Evolutionary conservation across 2,329 filamentous ascomycete genomes (phyloP), one percentile per base, ranked within the genome.

Genomic region (Aspergillus caelatus): DNA sequence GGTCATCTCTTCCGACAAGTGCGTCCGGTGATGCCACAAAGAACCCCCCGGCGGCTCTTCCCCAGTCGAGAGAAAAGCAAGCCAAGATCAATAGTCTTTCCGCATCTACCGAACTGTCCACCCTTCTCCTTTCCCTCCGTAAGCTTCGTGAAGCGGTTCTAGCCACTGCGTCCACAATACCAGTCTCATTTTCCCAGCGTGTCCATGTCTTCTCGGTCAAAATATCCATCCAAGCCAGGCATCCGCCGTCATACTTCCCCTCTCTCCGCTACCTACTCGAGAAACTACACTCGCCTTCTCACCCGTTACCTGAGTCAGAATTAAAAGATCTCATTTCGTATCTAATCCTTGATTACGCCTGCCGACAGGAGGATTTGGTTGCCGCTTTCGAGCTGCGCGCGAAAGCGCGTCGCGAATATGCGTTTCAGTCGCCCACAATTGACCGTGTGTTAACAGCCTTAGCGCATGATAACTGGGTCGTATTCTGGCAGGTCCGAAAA

Each of bases 201-300:
- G 92, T 89, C 19, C 97, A 98, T 79, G 88, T 96, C 66, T 98
- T 98, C 82, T 93, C 92, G 71, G 92, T 96, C 71, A 90, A 94
- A 60, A 84, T 94, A 30, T 89, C 91, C 28, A 89, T 99, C 66
- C 86, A 97, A 39, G 88, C 91, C 62, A 88, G 89, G 67, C 90
- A 96, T 70, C 91, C 90, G 70, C 92, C 96, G 70, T 93, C 93
- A 1, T 99, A 98, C 77, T 90, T 94, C 67, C 93, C 94, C 0
- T 93, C 94, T 1, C 86, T 98, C 26, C 85, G 91, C 45, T 88
- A 96, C 71, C 85, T 97, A 2, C 83, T 99, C 14, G 85, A 88
- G 52, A 80, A 81, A 9, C 88, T 98, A 65, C 91, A 96, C 70
- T 76, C 77, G 9, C 82, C 85, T 0, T 77, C 83, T 2, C 86